Evolutionary conservation across 805 yeast species (phyloP).

Genomic region (Cyberlindnera misumaiensis): DNA sequence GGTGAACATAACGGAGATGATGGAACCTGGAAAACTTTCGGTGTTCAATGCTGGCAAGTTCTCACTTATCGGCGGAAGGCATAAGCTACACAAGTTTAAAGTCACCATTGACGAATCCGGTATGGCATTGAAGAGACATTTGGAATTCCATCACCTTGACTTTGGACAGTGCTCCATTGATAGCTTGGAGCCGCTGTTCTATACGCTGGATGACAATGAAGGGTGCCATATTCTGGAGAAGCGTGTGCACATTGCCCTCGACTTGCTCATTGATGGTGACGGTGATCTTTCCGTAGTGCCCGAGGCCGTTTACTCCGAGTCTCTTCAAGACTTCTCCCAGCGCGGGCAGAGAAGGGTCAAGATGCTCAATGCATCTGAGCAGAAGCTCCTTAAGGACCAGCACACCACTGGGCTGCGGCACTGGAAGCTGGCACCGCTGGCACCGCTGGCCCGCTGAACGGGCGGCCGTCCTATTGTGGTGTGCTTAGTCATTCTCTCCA

Average conservation of each 20-base stretch:
- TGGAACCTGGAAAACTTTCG: slow-evolving; percentile 46
- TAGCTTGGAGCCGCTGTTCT: slow-evolving; percentile 7
- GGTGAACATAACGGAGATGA: slow-evolving; percentile 46
- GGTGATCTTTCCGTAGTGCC: not conserved
- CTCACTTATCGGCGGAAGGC: slow-evolving; percentile 17
- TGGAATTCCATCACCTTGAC: slow-evolving; percentile 39
- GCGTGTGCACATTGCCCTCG: slow-evolving; percentile 7
- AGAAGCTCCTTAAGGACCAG: slow-evolving; percentile 3
- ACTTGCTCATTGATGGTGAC: slow-evolving; percentile 3
- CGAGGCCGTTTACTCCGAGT: not conserved
- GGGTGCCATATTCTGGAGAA: slow-evolving; percentile 2
- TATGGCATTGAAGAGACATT: slow-evolving; percentile 43
- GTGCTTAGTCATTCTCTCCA: too few species aligned
- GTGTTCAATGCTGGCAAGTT: slow-evolving; percentile 47
- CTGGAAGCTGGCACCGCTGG: slow-evolving; percentile 11
- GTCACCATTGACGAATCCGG: slow-evolving; percentile 49
- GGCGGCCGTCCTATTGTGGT: too few species aligned
- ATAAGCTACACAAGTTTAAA: slow-evolving; percentile 1
- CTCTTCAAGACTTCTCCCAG: slow-evolving; percentile 3
- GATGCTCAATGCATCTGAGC: slow-evolving; percentile 9
- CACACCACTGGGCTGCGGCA: not conserved
- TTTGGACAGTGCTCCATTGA: slow-evolving; percentile 6
- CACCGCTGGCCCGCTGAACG: too few species aligned
- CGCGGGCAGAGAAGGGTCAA: slow-evolving; percentile 6
- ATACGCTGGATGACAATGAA: slow-evolving; percentile 2